phyloP scores from a whole-genome alignment of 495 filamentous ascomycete species.

The Jackrogersella multiformis region DNA sequence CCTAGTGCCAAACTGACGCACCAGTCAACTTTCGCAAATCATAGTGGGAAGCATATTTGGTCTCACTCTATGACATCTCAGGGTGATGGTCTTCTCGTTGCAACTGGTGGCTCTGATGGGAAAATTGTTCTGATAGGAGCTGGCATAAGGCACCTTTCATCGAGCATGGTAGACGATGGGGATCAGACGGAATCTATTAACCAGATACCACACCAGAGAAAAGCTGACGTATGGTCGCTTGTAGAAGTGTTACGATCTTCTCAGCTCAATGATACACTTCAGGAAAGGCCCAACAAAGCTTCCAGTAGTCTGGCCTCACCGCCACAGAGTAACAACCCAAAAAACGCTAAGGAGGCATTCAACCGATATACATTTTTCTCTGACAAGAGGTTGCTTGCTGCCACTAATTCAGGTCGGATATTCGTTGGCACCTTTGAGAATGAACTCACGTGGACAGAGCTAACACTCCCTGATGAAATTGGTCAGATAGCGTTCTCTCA shows the following conservation, averaged over 20 bases:
- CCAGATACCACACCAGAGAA: not conserved
- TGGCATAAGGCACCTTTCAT: not conserved
- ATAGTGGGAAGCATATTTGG: constrained; percentile 94
- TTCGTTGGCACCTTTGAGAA: constrained; percentile 58
- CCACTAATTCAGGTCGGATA: constrained; percentile 68
- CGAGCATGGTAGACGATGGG: not conserved
- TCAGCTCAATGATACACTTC: not conserved
- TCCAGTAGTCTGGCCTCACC: not conserved
- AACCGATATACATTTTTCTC: constrained; percentile 74
- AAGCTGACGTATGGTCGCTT: constrained; percentile 26
- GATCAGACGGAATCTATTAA: not conserved
- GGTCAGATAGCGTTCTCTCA: constrained; percentile 43
- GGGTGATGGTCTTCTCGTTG: constrained; percentile 56
- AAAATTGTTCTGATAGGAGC: constrained; percentile 56
- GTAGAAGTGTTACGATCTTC: constrained; percentile 29
- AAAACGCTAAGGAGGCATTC: constrained; percentile 57
- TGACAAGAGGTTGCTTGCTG: constrained; percentile 63
- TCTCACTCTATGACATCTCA: constrained; percentile 62
- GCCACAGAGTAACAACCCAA: constrained; percentile 32
- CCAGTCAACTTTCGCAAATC: constrained; percentile 63
- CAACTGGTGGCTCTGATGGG: constrained; percentile 91
- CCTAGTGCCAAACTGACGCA: constrained; percentile 56
- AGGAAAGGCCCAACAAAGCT: not conserved
- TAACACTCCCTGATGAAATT: constrained; percentile 47
- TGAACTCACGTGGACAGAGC: constrained; percentile 50